phyloP scores from a whole-genome alignment of 2,329 filamentous ascomycete species.

The Fusarium sp. region DNA sequence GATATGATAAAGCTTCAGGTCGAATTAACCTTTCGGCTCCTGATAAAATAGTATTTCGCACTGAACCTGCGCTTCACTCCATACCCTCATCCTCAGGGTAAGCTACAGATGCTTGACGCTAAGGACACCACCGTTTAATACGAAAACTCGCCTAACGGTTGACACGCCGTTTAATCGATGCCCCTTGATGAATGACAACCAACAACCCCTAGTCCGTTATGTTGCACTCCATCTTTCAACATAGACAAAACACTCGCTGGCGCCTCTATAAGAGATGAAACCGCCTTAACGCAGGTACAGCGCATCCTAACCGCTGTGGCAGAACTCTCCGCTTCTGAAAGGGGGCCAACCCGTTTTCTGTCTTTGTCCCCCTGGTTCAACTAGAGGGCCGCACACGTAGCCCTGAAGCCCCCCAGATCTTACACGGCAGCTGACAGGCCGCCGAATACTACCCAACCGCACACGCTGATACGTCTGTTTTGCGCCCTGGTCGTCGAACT shows the following conservation, averaged over 20 bases:
- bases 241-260: neutral
- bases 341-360: neutral
- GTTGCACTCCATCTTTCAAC: conserved; percentile 2
- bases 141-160: conserved; percentile 12
- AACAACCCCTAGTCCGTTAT: conserved; percentile 5
- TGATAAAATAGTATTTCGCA: no score
- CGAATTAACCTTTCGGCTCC: no score
- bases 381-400: conserved; percentile 9
- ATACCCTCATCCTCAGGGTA: conserved; percentile 10
- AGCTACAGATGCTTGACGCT: neutral
- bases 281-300: conserved; percentile 27
- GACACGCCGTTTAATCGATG: conserved; percentile 6
- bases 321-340: conserved; percentile 5
- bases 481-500: conserved; percentile 11
- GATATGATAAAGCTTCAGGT: no score
- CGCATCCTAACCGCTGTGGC: conserved; percentile 19
- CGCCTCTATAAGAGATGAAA: conserved; percentile 20
- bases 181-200: neutral
- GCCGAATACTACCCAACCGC: conserved; percentile 12
- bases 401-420: conserved; percentile 6
- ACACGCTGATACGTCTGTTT: conserved; percentile 6
- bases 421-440: conserved; percentile 13
- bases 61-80: no score
- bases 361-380: conserved; percentile 29
- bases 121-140: conserved; percentile 15